Evolutionary conservation across 2,329 filamentous ascomycete species (phyloP), one percentile per base, ranked within the genome.

Genomic region (Cercospora citrullina): DNA sequence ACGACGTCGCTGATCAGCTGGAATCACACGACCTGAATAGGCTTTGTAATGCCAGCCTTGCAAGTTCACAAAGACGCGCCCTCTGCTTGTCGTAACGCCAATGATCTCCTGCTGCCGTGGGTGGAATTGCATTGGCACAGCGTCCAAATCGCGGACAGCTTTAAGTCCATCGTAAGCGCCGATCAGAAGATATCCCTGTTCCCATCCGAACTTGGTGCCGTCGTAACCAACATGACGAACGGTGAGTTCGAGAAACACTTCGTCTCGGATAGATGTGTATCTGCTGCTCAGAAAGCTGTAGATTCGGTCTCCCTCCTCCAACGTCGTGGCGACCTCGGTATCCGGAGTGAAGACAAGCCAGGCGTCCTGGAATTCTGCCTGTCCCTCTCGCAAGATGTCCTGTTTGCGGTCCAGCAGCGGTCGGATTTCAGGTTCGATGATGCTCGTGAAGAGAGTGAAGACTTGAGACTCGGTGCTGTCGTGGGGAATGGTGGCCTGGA

Each of bases 11-110:
- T 64, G 45, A 12, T 69, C 64, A 8, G 65, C 66, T 53, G 70
- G 63, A 9, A 14, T 63, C 28, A 59, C 67, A 31, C 58, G 70
- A n/a, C 67, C 57, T 63, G 63, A 69, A 64, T 76, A 76, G 45
- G 68, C 64, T 65, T 71, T 68, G 67, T 74, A 75, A 51, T 74
- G 69, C 63, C 72, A 72, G n/a, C 75, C 74, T 30, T 72, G 67
- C 59, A 69, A 67, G 8, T 61, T 23, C 45, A 73, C 74, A 60
- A 71, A 76, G 1, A 33, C 63, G 1, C 68, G 65, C 12, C 74
- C 74, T 42, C 75, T 70, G 23, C 67, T 58, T 18, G 70, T 45
- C 10, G 74, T 64, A 18, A 55, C 28, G 9, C 67, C 9, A 42
- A 69, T 60, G n/a, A 74, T 36, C 0, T 63, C 67, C 14, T 66